A percentile compares a stretch with the other conserved stretches of the same genome.
Evolutionary conservation across 2,329 filamentous ascomycete species (phyloP).

Genomic region (Byssothecium circinans): DNA sequence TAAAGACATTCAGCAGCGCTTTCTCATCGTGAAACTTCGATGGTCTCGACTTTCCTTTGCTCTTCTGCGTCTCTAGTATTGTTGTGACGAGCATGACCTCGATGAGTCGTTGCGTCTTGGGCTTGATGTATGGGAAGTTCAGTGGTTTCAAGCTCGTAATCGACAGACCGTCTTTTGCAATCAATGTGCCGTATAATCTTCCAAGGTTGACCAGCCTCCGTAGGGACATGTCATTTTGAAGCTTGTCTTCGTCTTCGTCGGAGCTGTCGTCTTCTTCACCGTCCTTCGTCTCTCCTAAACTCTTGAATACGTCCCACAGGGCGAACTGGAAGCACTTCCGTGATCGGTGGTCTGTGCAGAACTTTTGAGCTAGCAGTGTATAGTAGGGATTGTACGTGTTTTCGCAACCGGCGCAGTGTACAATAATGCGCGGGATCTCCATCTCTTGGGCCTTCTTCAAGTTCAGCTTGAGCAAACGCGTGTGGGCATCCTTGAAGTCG

Average conservation of each 20-base stretch:
- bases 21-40: conserved; percentile 54
- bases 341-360: conserved; percentile 75
- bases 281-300: conserved; percentile 77
- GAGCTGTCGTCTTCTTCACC: conserved; percentile 60
- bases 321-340: conserved; percentile 85
- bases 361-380: conserved; percentile 75
- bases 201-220: conserved; percentile 68
- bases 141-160: conserved; percentile 68
- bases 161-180: conserved; percentile 61
- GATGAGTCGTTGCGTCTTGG: conserved; percentile 75
- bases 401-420: conserved; percentile 85
- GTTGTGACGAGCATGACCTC: conserved; percentile 78
- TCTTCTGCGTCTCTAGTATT: conserved; percentile 66
- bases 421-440: conserved; percentile 83
- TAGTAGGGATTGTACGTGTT: conserved; percentile 91
- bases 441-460: conserved; percentile 84
- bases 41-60: conserved; percentile 36
- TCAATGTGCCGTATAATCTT: conserved; percentile 65
- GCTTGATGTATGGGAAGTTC: conserved; percentile 75
- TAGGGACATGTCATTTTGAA: conserved; percentile 52
- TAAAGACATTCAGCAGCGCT: conserved; percentile 67
- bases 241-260: conserved; percentile 58
- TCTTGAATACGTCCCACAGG: conserved; percentile 82
- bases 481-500: conserved; percentile 81
- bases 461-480: conserved; percentile 76